A percentile compares a stretch with the other conserved stretches of the same genome.
phyloP scores from a whole-genome alignment of 2,329 filamentous ascomycete genomes.

The Arthrobotrys entomopaga region DNA sequence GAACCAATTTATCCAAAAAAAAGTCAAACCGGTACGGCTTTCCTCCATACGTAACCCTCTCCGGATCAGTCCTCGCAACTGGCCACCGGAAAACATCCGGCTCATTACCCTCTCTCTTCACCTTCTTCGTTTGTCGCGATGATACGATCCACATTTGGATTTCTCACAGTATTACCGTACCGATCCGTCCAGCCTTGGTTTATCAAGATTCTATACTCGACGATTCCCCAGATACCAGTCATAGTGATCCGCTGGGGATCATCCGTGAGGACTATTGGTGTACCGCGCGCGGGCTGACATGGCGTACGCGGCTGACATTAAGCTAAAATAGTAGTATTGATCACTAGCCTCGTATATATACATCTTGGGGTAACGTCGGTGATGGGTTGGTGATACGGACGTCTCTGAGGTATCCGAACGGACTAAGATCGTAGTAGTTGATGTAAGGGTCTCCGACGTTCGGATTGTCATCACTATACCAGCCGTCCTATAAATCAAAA shows the following conservation, averaged over 20 bases:
- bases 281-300: conserved; percentile 23
- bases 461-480: conserved; percentile 17
- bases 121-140: conserved; percentile 8
- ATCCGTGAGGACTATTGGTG: conserved; percentile 15
- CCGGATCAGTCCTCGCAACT: too few relatives aligned
- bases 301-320: conserved; percentile 33
- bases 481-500: conserved; percentile 16
- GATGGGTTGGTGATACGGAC: conserved; percentile 10
- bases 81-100: too few relatives aligned
- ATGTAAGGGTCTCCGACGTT: neutral
- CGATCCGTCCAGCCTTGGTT: conserved; percentile 21
- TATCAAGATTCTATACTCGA: conserved; percentile 16
- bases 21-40: too few relatives aligned
- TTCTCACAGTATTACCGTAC: conserved; percentile 2
- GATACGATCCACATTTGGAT: conserved; percentile 19
- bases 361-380: conserved; percentile 10
- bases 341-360: conserved; percentile 19
- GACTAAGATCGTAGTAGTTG: conserved; percentile 24
- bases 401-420: conserved; percentile 19
- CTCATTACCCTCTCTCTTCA: too few relatives aligned
- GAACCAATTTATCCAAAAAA: too few relatives aligned
- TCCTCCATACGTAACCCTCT: too few relatives aligned
- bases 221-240: conserved; percentile 22
- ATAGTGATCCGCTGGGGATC: conserved; percentile 2
- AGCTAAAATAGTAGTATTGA: conserved; percentile 33